Conservation (phyloP, 352 stramenopile genomes). For the Hyaloperonospora arabidopsidis region DNA sequence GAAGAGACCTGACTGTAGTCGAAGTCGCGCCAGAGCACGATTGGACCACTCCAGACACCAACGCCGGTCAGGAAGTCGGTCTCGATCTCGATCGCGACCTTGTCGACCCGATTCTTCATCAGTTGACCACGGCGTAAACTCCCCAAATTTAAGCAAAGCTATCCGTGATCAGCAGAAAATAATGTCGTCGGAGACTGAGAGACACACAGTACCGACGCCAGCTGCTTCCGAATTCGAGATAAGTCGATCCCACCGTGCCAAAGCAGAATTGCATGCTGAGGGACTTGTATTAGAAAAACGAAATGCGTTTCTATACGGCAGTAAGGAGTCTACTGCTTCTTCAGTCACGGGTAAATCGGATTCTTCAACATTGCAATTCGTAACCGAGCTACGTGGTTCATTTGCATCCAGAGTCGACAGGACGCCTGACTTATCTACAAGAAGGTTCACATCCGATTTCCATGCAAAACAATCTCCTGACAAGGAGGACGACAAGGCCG, state of each 20-base stretch:
- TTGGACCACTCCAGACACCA: constrained; percentile 11
- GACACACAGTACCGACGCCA: not conserved
- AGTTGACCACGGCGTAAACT: not conserved
- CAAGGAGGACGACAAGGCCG: constrained; percentile 28
- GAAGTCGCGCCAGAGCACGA: constrained; percentile 29
- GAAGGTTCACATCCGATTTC: constrained; percentile 3
- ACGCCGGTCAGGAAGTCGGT: constrained; percentile 16
- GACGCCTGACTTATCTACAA: constrained; percentile 3
- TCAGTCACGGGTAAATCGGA: not conserved
- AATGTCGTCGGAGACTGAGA: not conserved
- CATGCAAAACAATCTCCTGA: constrained; percentile 1
- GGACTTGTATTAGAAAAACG: constrained; percentile 36
- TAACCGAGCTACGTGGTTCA: not conserved
- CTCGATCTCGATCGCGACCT: constrained; percentile 19
- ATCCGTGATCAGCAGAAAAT: constrained; percentile 2
- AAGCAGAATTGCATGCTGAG: constrained; percentile 28
- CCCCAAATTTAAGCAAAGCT: not conserved
- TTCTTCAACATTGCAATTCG: constrained; percentile 1
- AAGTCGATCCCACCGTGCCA: not conserved
- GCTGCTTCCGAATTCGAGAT: constrained; percentile 11
- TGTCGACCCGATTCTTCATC: constrained; percentile 18
- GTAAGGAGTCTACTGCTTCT: constrained; percentile 5
- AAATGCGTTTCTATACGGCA: constrained; percentile 61
- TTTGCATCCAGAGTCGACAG: not conserved
- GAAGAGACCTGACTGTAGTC: constrained; percentile 25